Base-by-base conservation (phyloP, 805 yeast species). In the Saccharomycopsis sp. region DNA sequence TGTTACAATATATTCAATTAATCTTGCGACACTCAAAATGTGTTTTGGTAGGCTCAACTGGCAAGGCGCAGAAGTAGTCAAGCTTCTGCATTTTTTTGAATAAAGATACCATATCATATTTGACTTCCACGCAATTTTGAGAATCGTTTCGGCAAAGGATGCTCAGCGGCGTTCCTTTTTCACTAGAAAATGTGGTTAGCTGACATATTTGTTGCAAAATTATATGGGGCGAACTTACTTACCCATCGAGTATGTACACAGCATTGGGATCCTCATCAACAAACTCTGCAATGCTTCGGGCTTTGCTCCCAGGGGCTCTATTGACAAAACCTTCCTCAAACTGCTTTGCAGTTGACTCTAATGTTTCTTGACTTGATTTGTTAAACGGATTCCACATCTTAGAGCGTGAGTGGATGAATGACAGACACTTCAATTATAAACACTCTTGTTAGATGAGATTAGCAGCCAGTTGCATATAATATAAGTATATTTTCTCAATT, bases 11-110 rank as follows among this genome's bases (percentile, higher is more conserved):
- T 14, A 18, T 9, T 54, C 34, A 59, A 34, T 24, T 40, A 29
- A 58, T 58, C 29, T 60, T 60, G 40, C 63, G 58, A 55, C 63
- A 60, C 52, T 60, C 63, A 47, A 60, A 60, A 46, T 60, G 56
- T 16, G 56, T 56, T 3, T 61, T 61, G 21, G 51, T 57, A 24
- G 56, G 40, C 23, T 57, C 59, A 40, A 55, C 34, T 7, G 63
- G 61, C 24, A 60, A 53, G 5, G 59, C 51, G 50, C 63, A 60
- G 40, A 58, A 60, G 37, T 60, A 60, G 34, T 60, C 63, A 48
- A 60, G 53, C 34, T 52, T 41, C 41, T 58, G 63, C 63, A 60
- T 60, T 23, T 57, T 54, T 34, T 57, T 60, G 46, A 60, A 60
- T 44, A 60, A 52, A 40, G 55, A 52, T 12, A 60, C 57, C 16